Percentiles rank a stretch among this genome's conserved stretches.
These are phyloP conservation scores for Coemansia sp. DNA, from an alignment of 192 early-diverging fungal genomes.

Conservation along the genomic window DNA sequence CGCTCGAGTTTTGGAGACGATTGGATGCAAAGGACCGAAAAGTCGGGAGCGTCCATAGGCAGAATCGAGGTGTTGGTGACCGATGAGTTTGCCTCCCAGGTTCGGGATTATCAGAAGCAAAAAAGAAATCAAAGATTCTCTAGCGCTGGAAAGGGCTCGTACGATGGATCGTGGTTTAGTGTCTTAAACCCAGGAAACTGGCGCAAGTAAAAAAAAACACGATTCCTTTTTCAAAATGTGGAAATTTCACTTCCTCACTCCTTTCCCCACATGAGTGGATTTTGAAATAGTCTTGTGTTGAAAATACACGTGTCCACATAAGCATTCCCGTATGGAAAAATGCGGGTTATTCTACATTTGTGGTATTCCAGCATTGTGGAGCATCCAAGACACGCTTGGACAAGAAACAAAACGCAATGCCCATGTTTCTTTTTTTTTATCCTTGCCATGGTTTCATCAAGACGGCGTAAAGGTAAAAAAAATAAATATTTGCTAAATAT, in stretches of 20 bases:
- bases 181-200: constrained; percentile 34
- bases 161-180: constrained; percentile 47
- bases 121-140: constrained; percentile 22
- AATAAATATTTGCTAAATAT: no score
- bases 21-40: neutral
- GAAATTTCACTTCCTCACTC: neutral
- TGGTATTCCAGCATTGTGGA: neutral
- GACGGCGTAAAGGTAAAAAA: no score
- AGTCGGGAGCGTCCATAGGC: neutral
- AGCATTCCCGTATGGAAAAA: no score
- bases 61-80: constrained; percentile 42
- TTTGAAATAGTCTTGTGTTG: no score
- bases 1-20: neutral
- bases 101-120: neutral
- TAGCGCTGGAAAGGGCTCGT: neutral
- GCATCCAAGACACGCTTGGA: neutral
- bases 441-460: neutral
- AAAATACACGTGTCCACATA: no score
- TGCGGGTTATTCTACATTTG: neutral
- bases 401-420: neutral
- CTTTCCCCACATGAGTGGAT: no score
- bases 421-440: neutral
- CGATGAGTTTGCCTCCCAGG: constrained; percentile 31
- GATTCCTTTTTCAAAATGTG: neutral
- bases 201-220: constrained; percentile 26